Conservation (phyloP, 1,139 yeast species). For the Sugiyamaella grinbergsii region DNA sequence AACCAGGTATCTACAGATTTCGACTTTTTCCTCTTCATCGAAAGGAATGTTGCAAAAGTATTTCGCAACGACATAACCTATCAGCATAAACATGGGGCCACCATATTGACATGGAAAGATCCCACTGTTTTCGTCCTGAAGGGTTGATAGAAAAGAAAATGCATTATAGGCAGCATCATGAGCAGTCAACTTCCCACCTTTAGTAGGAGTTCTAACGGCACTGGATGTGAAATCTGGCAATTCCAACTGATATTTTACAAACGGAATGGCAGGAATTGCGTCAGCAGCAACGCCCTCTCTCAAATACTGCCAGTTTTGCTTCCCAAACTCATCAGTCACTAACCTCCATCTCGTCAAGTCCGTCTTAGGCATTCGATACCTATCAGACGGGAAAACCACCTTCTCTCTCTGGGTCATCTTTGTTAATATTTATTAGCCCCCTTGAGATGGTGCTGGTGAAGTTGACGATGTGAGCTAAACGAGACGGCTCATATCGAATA, state of each 20-base stretch:
- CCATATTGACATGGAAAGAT: conserved; percentile 89
- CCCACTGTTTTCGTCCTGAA: conserved; percentile 78
- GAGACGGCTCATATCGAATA: too few relatives aligned
- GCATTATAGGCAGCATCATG: conserved; percentile 71
- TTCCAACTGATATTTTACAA: conserved; percentile 59
- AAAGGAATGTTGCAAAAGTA: conserved; percentile 71
- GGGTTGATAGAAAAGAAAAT: conserved; percentile 62
- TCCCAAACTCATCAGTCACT: conserved; percentile 67
- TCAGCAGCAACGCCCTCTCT: conserved; percentile 44
- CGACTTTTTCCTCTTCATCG: conserved; percentile 64
- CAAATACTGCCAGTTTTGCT: conserved; percentile 80
- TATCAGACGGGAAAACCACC: conserved; percentile 38
- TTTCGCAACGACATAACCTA: conserved; percentile 78
- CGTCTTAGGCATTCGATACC: conserved; percentile 60
- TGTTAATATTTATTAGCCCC: background rate
- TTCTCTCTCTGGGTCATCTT: background rate
- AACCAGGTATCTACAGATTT: conserved; percentile 78
- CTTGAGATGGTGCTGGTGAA: background rate
- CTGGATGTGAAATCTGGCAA: conserved; percentile 51
- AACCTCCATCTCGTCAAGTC: conserved; percentile 79
- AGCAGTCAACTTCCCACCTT: conserved; percentile 44
- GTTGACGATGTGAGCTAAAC: background rate
- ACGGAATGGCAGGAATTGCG: conserved; percentile 34
- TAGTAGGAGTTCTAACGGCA: conserved; percentile 28
- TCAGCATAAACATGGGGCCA: conserved; percentile 97